Percentiles rank a stretch among this genome's conserved stretches.
These are phyloP conservation scores for Anthracocystis walkeri DNA, from an alignment of 1,284 basidiomycete species.

Conservation along the genomic window DNA sequence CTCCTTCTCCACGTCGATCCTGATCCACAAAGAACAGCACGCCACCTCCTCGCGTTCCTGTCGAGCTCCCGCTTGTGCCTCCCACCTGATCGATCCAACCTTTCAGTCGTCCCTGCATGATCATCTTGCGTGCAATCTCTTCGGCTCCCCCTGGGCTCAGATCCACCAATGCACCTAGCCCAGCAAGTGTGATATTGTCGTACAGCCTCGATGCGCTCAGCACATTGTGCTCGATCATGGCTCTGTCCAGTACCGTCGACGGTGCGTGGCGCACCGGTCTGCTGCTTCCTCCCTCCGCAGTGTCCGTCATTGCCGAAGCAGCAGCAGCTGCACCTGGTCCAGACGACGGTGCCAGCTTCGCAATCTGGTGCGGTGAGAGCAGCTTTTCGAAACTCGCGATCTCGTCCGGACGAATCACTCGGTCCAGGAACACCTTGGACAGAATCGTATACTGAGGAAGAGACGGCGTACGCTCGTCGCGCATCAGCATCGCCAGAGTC, in stretches of 20 bases:
- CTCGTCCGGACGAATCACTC: conserved; percentile 89
- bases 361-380: conserved; percentile 91
- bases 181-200: conserved; percentile 56
- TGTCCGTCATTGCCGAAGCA: conserved; percentile 7
- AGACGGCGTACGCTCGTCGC: conserved; percentile 87
- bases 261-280: conserved; percentile 74
- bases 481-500: conserved; percentile 87
- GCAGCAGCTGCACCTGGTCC: conserved; percentile 1
- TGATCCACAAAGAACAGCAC: conserved; percentile 88
- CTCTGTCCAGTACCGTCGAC: conserved; percentile 93
- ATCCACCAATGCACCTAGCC: conserved; percentile 54
- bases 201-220: conserved; percentile 84
- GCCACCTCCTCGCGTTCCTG: conserved; percentile 70
- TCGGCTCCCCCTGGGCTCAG: conserved; percentile 78
- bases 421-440: conserved; percentile 96
- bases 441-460: conserved; percentile 89
- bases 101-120: conserved; percentile 89
- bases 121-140: conserved; percentile 94
- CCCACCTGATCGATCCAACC: conserved; percentile 90
- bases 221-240: conserved; percentile 98
- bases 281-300: not conserved
- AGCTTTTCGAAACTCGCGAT: conserved; percentile 88
- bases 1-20: conserved; percentile 35
- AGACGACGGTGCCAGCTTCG: conserved; percentile 76
- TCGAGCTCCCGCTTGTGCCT: not conserved